Evolutionary conservation across 495 filamentous ascomycete species (phyloP), one percentile per base, ranked within the genome.

Genomic region (Pseudevernia furfuracea): DNA sequence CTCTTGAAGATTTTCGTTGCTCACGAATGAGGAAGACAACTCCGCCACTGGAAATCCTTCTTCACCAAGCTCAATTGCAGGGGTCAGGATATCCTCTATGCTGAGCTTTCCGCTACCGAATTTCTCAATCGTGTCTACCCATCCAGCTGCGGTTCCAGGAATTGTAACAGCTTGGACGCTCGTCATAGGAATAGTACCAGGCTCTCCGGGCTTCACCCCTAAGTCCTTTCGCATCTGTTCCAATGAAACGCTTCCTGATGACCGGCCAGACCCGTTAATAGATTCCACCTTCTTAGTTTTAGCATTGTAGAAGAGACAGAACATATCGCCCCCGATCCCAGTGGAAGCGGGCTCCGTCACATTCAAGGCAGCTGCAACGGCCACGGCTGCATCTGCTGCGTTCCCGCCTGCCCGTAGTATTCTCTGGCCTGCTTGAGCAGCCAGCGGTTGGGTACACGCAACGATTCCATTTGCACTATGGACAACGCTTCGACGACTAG

Each of bases 311-410:
- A 86, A 97, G 14, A 98, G 86, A 73, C 91, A 96, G 80, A 98
- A 98, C 86, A 96, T 91, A 76, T 98, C 94, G 39, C 94, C 94
- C 64, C 95, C 94, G 66, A 98, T 96, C n/a, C 94, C 94, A 4
- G 94, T 97, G 1, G 88, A 92, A 48, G 86, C 84, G 17, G 94
- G 95, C 71, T 98, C 95, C 6, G 95, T 96, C 74, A 97, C 85
- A 76, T 96, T 97, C 34, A 98, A 76, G 36, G 83, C 90, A 44
- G 94, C 94, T 53, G 92, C 89, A 56, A 91, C 88, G 44, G 94
- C 94, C 8, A 97, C 89, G 34, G 93, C 94, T 38, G 94, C 94
- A 81, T 97, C 94, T 60, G 94, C 95, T 69, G 90, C 90, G 78
- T 98, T 98, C 61, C 94, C 94, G 34, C 94, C 94, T 44, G 87